Evolutionary conservation across 1,284 basidiomycete species (phyloP).

Genomic region (Leucoagaricus sp.): DNA sequence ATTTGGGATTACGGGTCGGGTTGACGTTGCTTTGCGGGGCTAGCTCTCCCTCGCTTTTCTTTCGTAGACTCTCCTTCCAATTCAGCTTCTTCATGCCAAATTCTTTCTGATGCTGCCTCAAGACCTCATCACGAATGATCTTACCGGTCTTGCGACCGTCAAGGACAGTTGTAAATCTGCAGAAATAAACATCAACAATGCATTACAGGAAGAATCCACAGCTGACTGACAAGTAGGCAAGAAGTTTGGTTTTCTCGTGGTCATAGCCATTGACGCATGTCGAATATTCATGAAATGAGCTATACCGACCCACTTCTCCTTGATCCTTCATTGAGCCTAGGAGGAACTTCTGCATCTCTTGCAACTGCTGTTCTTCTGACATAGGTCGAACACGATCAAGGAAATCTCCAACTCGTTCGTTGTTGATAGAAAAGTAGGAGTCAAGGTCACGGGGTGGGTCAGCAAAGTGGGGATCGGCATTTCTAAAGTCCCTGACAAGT

Average conservation of each 20-base stretch:
- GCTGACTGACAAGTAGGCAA: slow-evolving; percentile 59
- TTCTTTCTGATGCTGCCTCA: slow-evolving; percentile 30
- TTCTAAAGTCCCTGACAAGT: slow-evolving; percentile 51
- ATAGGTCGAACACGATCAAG: slow-evolving; percentile 25
- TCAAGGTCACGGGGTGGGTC: slow-evolving; percentile 44
- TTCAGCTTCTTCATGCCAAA: slow-evolving; percentile 29
- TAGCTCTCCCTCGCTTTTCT: slow-evolving; percentile 19
- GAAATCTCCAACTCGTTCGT: slow-evolving; percentile 45
- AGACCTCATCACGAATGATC: slow-evolving; percentile 36
- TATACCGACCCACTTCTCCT: slow-evolving; percentile 55
- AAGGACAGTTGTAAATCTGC: slow-evolving; percentile 60
- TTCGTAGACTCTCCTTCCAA: slow-evolving; percentile 40
- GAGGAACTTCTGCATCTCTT: slow-evolving; percentile 46
- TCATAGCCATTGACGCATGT: slow-evolving; percentile 52
- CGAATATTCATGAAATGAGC: slow-evolving; percentile 55
- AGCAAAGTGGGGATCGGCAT: slow-evolving; percentile 48
- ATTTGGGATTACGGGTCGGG: slow-evolving; percentile 13
- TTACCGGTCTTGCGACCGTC: slow-evolving; percentile 66
- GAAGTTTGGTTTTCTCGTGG: slow-evolving; percentile 46
- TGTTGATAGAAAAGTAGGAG: slow-evolving; percentile 41
- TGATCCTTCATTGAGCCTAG: slow-evolving; percentile 47
- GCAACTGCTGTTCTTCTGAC: slow-evolving; percentile 26
- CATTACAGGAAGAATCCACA: not conserved
- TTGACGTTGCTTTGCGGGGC: slow-evolving; percentile 11
- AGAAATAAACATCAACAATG: not conserved